Base-by-base conservation (phyloP, 257 asterid species). In the Capsicum chinense region DNA sequence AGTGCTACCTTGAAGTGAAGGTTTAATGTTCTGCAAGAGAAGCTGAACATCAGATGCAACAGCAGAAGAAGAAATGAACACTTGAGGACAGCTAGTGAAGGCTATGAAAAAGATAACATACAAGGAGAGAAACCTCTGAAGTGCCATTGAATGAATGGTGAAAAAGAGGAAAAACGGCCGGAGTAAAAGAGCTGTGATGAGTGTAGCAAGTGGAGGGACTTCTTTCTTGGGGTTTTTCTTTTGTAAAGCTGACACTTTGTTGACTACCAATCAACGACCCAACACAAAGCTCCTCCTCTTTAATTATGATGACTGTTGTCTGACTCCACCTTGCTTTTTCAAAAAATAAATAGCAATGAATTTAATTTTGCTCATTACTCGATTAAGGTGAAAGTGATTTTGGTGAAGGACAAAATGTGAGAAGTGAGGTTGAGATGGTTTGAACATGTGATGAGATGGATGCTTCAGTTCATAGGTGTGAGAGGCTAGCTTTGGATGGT, bases 1-100 rank as follows among this genome's bases (percentile, higher is more conserved):
- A 70, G 92, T 83, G 35, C 84, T 83, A 52, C 98, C 98, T 48
- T 94, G 93, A 58, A 96, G 88, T 67, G 94, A 84, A 57, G 98
- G 97, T 87, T 92, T 96, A 83, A 96, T 92, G 84, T 93, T 93
- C 39, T 79, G 90, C 42, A 96, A 83, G 26, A 96, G 92, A 67
- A 94, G 85, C 82, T 94, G 95, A 3, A 91, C 97, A 84, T 94
- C 98, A 39, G 97, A 88, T 83, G 90, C 47, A 19, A 94, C 44
- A 19, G 95, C 86, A 73, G 89, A 35, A 21, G 88, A 80, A 56
- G 91, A 52, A 50, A 5, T 66, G 91, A 85, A 39, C 35, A 44
- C 59, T 56, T 56, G 6, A 12, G 59, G 59, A 1, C 16, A 87
- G 86, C 21, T 88, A 82, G 76, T 83, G 83, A 48, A 52, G 52